These are phyloP conservation scores for Russula earlei DNA, from an alignment of 768 basidiomycete genomes.

Conservation along the genomic window DNA sequence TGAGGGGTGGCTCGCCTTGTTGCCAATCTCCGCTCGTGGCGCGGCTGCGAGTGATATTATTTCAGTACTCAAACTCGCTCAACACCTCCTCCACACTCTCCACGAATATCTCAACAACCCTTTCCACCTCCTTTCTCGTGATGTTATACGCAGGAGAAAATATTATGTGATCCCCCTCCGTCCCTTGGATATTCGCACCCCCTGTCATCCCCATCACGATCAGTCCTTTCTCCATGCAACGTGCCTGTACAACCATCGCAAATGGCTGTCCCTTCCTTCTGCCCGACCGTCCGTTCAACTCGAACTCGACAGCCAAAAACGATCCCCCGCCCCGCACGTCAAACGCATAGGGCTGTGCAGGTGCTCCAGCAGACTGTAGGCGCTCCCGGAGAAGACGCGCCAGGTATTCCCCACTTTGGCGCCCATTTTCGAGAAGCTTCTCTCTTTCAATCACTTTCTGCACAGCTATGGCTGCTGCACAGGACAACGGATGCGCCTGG, in stretches of 20 bases:
- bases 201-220: constrained; percentile 70
- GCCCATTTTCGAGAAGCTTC: constrained; percentile 58
- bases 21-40: constrained; percentile 15
- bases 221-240: constrained; percentile 54
- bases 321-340: constrained; percentile 79
- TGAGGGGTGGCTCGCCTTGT: constrained; percentile 10
- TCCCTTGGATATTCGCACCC: constrained; percentile 59
- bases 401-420: constrained; percentile 51
- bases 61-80: constrained; percentile 4
- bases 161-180: constrained; percentile 62
- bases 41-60: neutral
- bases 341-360: constrained; percentile 56
- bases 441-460: constrained; percentile 63
- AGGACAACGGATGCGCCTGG: constrained; percentile 65
- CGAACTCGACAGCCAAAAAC: constrained; percentile 82
- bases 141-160: constrained; percentile 77
- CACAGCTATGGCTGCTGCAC: constrained; percentile 74
- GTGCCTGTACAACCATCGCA: constrained; percentile 62
- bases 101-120: constrained; percentile 59
- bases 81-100: constrained; percentile 57
- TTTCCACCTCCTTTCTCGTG: constrained; percentile 56
- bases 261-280: constrained; percentile 40
- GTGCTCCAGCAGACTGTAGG: constrained; percentile 44
- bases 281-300: constrained; percentile 42
- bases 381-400: constrained; percentile 42